phyloP scores from a whole-genome alignment of 2,329 filamentous ascomycete genomes.

The Cytospora leucostoma region DNA sequence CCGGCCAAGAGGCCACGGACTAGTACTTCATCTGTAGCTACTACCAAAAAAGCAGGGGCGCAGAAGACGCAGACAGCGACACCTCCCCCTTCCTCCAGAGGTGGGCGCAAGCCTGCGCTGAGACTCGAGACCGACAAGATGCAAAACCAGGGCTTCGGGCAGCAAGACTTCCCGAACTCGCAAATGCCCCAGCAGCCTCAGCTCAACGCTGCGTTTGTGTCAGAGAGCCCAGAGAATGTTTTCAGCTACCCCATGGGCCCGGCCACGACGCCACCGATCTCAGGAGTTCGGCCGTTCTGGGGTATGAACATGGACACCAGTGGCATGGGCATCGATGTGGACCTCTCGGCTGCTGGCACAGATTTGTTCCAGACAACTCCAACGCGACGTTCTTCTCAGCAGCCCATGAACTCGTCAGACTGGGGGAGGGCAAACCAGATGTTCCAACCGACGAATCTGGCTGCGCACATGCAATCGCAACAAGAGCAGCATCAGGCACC shows the following conservation, averaged over 20 bases:
- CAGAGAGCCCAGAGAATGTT: slow-evolving; percentile 51
- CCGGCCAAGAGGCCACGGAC: slow-evolving; percentile 50
- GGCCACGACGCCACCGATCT: slow-evolving; percentile 48
- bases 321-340: slow-evolving; percentile 23
- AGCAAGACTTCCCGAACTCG: slow-evolving; percentile 53
- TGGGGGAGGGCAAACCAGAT: slow-evolving; percentile 59
- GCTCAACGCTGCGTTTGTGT: slow-evolving; percentile 47
- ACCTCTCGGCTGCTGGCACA: slow-evolving; percentile 50
- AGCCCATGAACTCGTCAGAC: slow-evolving; percentile 55
- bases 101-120: slow-evolving; percentile 55
- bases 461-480: slow-evolving; percentile 34
- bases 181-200: slow-evolving; percentile 52
- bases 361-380: slow-evolving; percentile 46
- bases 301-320: slow-evolving; percentile 55
- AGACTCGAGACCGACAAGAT: slow-evolving; percentile 50
- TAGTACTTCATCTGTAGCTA: slow-evolving; percentile 34
- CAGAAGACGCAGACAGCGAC: slow-evolving; percentile 58
- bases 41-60: slow-evolving; percentile 40
- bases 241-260: slow-evolving; percentile 62
- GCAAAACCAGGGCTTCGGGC: slow-evolving; percentile 58
- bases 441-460: slow-evolving; percentile 50
- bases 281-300: slow-evolving; percentile 54
- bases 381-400: slow-evolving; percentile 39
- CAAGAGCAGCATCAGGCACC: slow-evolving; percentile 30
- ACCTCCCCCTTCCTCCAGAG: slow-evolving; percentile 61